Conservation (phyloP, 306 rosid genomes). For the Rosa lucieae region DNA sequence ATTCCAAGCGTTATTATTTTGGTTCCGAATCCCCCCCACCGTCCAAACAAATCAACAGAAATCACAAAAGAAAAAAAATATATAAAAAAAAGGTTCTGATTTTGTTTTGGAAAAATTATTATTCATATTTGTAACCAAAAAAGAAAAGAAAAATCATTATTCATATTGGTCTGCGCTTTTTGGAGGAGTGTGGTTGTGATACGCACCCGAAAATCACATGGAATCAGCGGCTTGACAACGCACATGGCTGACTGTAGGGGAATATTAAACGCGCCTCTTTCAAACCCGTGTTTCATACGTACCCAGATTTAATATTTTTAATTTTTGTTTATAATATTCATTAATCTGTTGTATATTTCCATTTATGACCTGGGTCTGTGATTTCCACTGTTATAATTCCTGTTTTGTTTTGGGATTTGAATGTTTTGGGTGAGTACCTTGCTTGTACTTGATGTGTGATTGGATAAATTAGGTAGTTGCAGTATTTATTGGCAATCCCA, state of each 20-base stretch:
- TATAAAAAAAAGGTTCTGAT: not conserved
- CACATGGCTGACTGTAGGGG: slow-evolving; percentile 29
- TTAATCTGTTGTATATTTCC: not conserved
- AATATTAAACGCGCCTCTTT: slow-evolving; percentile 18
- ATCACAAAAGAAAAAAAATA: not conserved
- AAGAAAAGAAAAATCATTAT: not conserved
- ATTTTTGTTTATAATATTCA: not conserved
- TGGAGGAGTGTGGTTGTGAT: slow-evolving; percentile 2
- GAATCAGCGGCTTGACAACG: slow-evolving; percentile 40
- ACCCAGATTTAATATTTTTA: not conserved
- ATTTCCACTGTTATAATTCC: not conserved
- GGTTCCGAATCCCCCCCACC: not conserved
- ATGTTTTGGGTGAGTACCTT: not conserved
- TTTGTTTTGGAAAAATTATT: not conserved
- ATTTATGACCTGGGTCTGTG: not conserved
- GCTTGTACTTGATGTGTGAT: slow-evolving; percentile 19
- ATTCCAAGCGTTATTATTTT: not conserved
- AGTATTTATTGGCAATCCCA: not conserved
- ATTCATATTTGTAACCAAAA: no score
- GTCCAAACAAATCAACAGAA: not conserved
- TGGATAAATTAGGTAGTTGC: not conserved
- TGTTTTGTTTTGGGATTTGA: slow-evolving; percentile 10
- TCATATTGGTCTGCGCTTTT: not conserved
- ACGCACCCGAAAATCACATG: slow-evolving; percentile 36
- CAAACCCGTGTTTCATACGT: not conserved